Evolutionary conservation across 257 asterid genomes (phyloP), one percentile per base, ranked within the genome.

Genomic region (Handroanthus guayacan): DNA sequence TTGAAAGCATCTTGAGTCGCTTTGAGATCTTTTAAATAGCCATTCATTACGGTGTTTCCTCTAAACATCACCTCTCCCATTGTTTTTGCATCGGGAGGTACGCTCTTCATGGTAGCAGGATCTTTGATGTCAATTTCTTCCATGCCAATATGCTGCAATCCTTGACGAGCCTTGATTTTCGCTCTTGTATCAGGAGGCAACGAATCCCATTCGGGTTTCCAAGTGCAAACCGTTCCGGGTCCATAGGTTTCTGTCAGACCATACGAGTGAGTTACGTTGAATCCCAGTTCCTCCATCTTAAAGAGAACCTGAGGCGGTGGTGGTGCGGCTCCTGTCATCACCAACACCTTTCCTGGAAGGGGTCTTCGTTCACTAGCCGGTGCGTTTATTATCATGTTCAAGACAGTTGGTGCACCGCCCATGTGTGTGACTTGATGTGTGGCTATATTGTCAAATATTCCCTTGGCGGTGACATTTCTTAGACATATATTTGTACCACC

Each of bases 191-290:
- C 79, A 0, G 65, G 73, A 1, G 81, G 47, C 8, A 77, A 20
- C 0, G 66, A 25, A 31, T 81, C 47, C 89, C 89, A 85, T 54
- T 79, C 81, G 3, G 83, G 86, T 9, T 82, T 84, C 90, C 88
- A 79, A 0, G 80, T 13, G 51, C 82, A 82, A 3, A 86, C 67
- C 0, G 86, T 83, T 12, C 84, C 84, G 0, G 92, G 90, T 6
- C 98, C 96, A 2, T 88, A 92, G 0, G 96, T 91, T 71, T 93
- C 98, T 0, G 89, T 91, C 80, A 93, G 83, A 9, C 97, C 97
- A 44, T 89, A 91, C 39, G 81, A 78, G 55, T 75, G 81, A 8
- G 67, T 68, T 1, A 93, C 69, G 1, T 9, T 61, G 77, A 93
- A 89, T 1, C 97, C 97, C 6, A 86, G 17, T 0, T 71, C 67